Conservation (phyloP, 192 early-diverging fungal species). For the Thoreauomyces humboldtii region DNA sequence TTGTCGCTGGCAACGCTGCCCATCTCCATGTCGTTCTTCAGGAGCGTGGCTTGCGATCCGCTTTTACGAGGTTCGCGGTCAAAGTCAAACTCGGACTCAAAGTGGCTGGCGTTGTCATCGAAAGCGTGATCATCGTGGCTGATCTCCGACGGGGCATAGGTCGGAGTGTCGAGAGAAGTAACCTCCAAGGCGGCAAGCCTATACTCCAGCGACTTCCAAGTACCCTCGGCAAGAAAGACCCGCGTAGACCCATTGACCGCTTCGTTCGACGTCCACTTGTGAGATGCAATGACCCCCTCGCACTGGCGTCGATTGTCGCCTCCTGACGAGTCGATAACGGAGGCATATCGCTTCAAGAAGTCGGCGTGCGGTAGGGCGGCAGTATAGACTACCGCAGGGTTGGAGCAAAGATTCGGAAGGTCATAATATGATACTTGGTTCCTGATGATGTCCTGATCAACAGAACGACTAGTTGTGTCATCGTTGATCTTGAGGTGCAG, state of each 20-base stretch:
- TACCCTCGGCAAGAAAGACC: slow-evolving; percentile 70
- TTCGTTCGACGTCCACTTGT: slow-evolving; percentile 29
- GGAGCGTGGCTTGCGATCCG: background rate
- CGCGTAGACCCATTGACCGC: slow-evolving; percentile 43
- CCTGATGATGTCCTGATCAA: slow-evolving; percentile 68
- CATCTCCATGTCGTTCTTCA: slow-evolving; percentile 26
- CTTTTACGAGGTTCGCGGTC: slow-evolving; percentile 11
- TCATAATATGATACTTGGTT: slow-evolving; percentile 71
- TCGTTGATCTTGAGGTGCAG: slow-evolving; percentile 62
- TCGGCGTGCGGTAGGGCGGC: slow-evolving; percentile 73
- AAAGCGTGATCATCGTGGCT: slow-evolving; percentile 13
- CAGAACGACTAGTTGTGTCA: slow-evolving; percentile 43
- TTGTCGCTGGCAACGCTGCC: slow-evolving; percentile 6
- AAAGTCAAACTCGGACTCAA: slow-evolving; percentile 46
- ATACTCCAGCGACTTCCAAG: slow-evolving; percentile 85
- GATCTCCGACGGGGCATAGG: slow-evolving; percentile 3
- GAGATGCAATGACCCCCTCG: slow-evolving; percentile 19
- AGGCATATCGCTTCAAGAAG: slow-evolving; percentile 71
- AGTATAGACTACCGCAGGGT: slow-evolving; percentile 70
- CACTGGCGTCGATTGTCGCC: slow-evolving; percentile 30
- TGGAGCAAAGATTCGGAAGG: slow-evolving; percentile 63
- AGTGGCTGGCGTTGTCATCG: slow-evolving; percentile 39
- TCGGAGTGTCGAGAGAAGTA: background rate
- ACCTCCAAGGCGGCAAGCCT: slow-evolving; percentile 69
- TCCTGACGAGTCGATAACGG: slow-evolving; percentile 17